Conservation (phyloP, 163 green algal species). For the Scenedesmus sp. region DNA sequence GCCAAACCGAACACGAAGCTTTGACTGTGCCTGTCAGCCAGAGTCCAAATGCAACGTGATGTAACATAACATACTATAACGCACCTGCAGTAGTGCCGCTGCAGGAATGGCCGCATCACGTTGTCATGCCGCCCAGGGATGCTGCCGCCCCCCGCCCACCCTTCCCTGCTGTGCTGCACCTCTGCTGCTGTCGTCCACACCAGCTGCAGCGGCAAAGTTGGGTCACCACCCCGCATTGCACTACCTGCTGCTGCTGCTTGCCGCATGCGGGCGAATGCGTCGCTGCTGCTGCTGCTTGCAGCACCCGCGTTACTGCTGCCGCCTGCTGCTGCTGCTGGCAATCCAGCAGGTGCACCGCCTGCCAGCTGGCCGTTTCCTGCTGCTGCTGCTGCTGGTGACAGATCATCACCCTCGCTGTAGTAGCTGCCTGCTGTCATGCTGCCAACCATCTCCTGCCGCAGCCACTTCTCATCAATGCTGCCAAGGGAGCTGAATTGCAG, state of each 20-base stretch:
- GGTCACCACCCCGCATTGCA: too few species aligned
- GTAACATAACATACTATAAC: background rate
- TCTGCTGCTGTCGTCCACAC: slow-evolving; percentile 84
- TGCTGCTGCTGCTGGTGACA: background rate
- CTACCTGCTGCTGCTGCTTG: background rate
- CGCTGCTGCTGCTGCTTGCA: background rate
- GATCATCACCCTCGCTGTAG: background rate
- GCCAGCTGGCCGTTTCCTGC: background rate
- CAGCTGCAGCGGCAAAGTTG: slow-evolving; percentile 51
- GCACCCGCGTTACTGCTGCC: slow-evolving; percentile 22
- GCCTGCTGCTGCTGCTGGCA: background rate
- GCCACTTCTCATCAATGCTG: slow-evolving; percentile 73
- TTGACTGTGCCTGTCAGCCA: too few species aligned
- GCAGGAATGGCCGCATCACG: slow-evolving; percentile 76
- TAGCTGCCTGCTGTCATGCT: slow-evolving; percentile 66
- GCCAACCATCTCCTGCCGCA: slow-evolving; percentile 70
- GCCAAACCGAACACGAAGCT: background rate
- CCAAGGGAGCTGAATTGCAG: slow-evolving; percentile 86
- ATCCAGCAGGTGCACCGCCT: background rate
- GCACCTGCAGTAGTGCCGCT: slow-evolving; percentile 59
- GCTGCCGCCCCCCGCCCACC: slow-evolving; percentile 77
- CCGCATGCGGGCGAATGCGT: too few species aligned
- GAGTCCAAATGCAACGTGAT: background rate
- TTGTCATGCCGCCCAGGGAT: slow-evolving; percentile 78
- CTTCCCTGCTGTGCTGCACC: slow-evolving; percentile 79